Conservation (phyloP, 257 asterid species). For the Solanum sitiens region DNA sequence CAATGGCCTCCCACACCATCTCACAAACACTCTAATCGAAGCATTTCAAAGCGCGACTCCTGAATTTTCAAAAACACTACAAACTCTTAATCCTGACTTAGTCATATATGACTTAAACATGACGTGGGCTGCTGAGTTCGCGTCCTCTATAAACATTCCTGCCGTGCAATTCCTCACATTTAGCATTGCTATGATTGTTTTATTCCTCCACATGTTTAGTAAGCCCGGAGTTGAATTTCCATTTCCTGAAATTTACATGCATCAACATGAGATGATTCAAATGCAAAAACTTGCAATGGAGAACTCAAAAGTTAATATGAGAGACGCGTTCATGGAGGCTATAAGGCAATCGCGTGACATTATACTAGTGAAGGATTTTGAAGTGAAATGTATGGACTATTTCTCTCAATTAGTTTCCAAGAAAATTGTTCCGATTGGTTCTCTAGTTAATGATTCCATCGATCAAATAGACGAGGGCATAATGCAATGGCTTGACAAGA, state of each 20-base stretch:
- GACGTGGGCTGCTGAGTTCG: constrained; percentile 32
- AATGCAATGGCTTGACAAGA: constrained; percentile 21
- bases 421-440: constrained; percentile 27
- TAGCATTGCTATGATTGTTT: constrained; percentile 14
- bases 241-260: neutral
- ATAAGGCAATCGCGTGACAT: neutral
- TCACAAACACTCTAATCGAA: constrained; percentile 17
- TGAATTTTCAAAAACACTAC: constrained; percentile 5
- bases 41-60: constrained; percentile 20
- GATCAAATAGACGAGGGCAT: neutral
- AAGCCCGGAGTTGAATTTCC: neutral
- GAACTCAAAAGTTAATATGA: neutral
- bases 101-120: constrained; percentile 32
- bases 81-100: constrained; percentile 14
- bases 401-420: constrained; percentile 6
- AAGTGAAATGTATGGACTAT: constrained; percentile 18
- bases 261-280: neutral
- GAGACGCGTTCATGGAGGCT: neutral
- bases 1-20: constrained; percentile 43
- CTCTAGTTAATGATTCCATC: constrained; percentile 22
- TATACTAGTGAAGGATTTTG: constrained; percentile 32
- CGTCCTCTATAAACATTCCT: constrained; percentile 9
- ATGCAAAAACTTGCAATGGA: neutral
- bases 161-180: constrained; percentile 30
- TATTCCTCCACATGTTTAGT: constrained; percentile 6